Base-by-base conservation (phyloP, 257 asterid genomes). In the Vinca minor region DNA sequence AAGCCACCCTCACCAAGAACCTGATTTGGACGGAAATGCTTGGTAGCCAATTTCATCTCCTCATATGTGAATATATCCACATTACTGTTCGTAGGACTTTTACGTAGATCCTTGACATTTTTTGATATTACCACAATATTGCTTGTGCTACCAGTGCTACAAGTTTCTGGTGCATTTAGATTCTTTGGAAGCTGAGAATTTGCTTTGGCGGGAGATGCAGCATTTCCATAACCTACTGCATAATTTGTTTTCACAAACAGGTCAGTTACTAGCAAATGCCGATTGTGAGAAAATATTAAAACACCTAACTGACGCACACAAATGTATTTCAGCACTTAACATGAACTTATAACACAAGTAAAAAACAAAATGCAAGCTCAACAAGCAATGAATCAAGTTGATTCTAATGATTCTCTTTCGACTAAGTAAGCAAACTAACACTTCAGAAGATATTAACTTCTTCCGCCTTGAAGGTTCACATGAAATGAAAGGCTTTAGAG, bases 1-100 rank as follows among this genome's bases (percentile, higher is more conserved):
- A 92, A 92, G 20, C 98, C 98, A 67, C 98, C 96, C 73, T 82
- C 89, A 32, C 98, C 96, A 14, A 92, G 96, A 52, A 89, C 93
- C 58, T 86, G 94, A 83, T 86, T 78, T 13, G 89, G 96, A 23
- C 93, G 83, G 65, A 92, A 92, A 68, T 82, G 83, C 77, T 89
- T 92, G 17, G 98, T 92, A 0, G 96, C 96, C 85, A 89, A 65
- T 69, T 79, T 82, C 98, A 89, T 92, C 84, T 92, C 97, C 69
- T 87, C 95, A 66, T 92, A 92, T 0, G 91, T 78, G 73, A 89
- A 92, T 54, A 89, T 80, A 78, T 87, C 96, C 57, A 92, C 84
- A 73, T 92, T 83, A 44, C 88, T 75, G 69, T 77, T 82, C 45
- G 88, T 93, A 1, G 96, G 80, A 78, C 77, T 81, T 69, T 77